Evolutionary conservation across 129 eudicot genomes (phyloP).

Genomic region (Artemisia tridentata): DNA sequence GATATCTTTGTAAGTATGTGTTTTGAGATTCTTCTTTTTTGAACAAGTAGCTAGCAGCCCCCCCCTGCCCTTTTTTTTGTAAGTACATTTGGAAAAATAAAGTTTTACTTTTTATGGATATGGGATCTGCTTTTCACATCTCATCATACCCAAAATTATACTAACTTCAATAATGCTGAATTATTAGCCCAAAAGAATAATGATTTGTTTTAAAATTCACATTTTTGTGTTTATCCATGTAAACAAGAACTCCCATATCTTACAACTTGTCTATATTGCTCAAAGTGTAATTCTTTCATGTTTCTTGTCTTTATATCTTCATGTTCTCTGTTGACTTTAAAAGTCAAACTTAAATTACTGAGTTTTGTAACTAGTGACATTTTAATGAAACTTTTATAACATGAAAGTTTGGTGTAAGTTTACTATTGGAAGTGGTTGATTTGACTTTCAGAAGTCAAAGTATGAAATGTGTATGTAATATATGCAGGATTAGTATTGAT

Average conservation of each 20-base stretch:
- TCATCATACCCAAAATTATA: slow-evolving; percentile 48
- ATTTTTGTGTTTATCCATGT: neutral
- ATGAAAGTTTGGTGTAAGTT: slow-evolving; percentile 9
- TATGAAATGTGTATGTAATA: too few relatives aligned
- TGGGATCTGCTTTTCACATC: slow-evolving; percentile 64
- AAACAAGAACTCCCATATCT: slow-evolving; percentile 4
- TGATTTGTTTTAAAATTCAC: slow-evolving; percentile 17
- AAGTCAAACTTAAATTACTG: neutral
- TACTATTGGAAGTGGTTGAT: too few relatives aligned
- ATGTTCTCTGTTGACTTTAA: neutral
- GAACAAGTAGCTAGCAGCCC: slow-evolving; percentile 25
- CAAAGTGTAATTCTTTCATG: slow-evolving; percentile 32
- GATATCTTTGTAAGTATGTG: slow-evolving; percentile 10
- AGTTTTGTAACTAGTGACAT: neutral
- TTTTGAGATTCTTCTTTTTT: slow-evolving; percentile 60
- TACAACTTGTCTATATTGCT: slow-evolving; percentile 4
- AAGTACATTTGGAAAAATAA: slow-evolving; percentile 50
- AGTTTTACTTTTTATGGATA: slow-evolving; percentile 61
- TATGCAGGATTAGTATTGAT: too few relatives aligned
- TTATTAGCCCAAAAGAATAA: slow-evolving; percentile 18
- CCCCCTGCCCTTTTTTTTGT: slow-evolving; percentile 25
- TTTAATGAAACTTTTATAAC: neutral
- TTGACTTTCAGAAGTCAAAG: too few relatives aligned
- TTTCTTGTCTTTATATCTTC: slow-evolving; percentile 18
- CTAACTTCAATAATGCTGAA: slow-evolving; percentile 18